phyloP scores from a whole-genome alignment of 352 stramenopile genomes.

The Globisporangium radiosum region DNA sequence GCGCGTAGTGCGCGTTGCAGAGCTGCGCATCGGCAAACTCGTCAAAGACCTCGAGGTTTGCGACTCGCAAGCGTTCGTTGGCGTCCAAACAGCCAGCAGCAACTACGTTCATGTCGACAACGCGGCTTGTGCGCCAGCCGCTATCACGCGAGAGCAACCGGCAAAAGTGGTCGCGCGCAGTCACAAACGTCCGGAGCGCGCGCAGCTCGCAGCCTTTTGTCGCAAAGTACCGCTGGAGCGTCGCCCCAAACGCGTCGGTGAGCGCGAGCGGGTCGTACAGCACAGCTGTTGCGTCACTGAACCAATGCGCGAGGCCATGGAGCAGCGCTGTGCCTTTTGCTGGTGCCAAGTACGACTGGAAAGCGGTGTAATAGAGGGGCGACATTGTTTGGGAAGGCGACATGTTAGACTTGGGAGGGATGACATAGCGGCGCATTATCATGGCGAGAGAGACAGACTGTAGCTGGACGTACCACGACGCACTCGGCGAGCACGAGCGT shows the following conservation, averaged over 20 bases:
- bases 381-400: no score
- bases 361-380: not conserved
- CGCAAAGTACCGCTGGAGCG: conserved; percentile 54
- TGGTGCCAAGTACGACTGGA: conserved; percentile 61
- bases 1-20: conserved; percentile 61
- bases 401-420: not conserved
- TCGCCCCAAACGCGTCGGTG: conserved; percentile 34
- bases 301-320: conserved; percentile 29
- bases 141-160: conserved; percentile 19
- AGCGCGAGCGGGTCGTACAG: conserved; percentile 63
- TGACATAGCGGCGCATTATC: not conserved
- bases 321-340: conserved; percentile 38
- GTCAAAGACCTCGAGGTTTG: conserved; percentile 52
- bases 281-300: conserved; percentile 34
- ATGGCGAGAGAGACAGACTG: not conserved
- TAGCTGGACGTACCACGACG: conserved; percentile 39
- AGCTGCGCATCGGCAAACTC: conserved; percentile 61
- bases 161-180: conserved; percentile 28
- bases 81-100: conserved; percentile 25
- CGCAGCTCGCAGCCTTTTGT: conserved; percentile 65
- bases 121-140: conserved; percentile 32
- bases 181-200: conserved; percentile 28
- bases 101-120: conserved; percentile 65
- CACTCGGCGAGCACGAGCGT: conserved; percentile 67
- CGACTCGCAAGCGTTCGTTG: conserved; percentile 34